phyloP scores from a whole-genome alignment of 2,329 filamentous ascomycete genomes.

The Sphaerulina musiva region DNA sequence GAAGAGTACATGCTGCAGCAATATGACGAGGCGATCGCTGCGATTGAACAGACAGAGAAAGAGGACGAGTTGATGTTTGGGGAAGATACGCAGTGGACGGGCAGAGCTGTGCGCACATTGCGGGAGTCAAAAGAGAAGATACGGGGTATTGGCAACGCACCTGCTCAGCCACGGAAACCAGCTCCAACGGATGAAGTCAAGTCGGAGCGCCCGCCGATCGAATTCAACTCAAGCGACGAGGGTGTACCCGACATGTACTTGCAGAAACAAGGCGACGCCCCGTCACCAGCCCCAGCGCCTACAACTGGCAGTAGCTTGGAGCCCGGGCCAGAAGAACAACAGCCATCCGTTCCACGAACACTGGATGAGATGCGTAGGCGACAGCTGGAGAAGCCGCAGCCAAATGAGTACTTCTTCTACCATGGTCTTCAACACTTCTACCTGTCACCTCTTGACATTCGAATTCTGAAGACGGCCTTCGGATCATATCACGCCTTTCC shows the following conservation, averaged over 20 bases:
- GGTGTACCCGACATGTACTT: conserved; percentile 48
- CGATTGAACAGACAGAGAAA: conserved; percentile 67
- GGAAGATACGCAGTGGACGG: conserved; percentile 88
- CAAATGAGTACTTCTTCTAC: conserved; percentile 74
- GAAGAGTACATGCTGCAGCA: conserved; percentile 79
- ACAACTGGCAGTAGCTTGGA: conserved; percentile 26
- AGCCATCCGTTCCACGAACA: conserved; percentile 35
- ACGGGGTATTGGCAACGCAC: conserved; percentile 60
- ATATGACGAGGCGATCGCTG: conserved; percentile 69
- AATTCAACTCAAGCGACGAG: conserved; percentile 42
- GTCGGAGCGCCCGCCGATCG: conserved; percentile 37
- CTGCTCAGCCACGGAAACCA: conserved; percentile 47
- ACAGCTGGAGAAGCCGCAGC: conserved; percentile 40
- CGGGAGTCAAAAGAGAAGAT: conserved; percentile 69
- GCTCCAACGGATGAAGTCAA: conserved; percentile 31
- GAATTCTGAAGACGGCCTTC: conserved; percentile 84
- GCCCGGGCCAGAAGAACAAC: conserved; percentile 24
- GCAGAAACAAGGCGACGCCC: conserved; percentile 21
- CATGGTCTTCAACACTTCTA: conserved; percentile 82
- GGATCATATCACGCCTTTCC: conserved; percentile 77
- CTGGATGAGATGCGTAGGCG: conserved; percentile 43
- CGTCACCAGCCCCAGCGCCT: not conserved
- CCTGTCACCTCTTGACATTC: conserved; percentile 81
- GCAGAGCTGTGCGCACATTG: conserved; percentile 71
- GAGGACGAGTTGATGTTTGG: conserved; percentile 90